Evolutionary conservation across 2,329 filamentous ascomycete species (phyloP), one percentile per base, ranked within the genome.

Genomic region (Thelonectria olida): DNA sequence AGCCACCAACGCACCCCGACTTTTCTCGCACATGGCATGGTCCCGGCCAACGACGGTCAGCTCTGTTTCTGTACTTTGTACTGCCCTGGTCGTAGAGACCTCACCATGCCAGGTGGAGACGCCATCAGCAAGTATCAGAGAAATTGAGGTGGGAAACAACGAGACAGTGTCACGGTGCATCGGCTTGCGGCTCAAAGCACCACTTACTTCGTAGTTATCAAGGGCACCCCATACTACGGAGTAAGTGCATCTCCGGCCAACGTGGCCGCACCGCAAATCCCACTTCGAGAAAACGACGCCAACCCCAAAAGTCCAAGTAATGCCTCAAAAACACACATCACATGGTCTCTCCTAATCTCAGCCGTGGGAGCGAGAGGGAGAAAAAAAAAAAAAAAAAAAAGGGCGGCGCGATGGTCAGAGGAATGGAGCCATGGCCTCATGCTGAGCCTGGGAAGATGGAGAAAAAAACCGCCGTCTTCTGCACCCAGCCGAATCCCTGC

Each of bases 361-460:
- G 62, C 54, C 65, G 41, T 48, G 54, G 42, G 60, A 61, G 52
- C 38, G 27, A 54, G 54, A 31, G 28, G 28, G 28, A 28, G 27
- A 10, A 10, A 10, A 6, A 28, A 28, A 10, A n/a, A 39, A n/a
- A 39, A 12, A 39, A 8, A 9, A 20, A 17, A 20, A 10, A n/a
- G n/a, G n/a, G n/a, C n/a, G n/a, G n/a, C n/a, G 19, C 19, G 54
- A 58, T 64, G 60, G 61, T 45, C 54, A 63, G 67, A 63, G 54
- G 54, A 59, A 67, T 59, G 50, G 61, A 57, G 64, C 58, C 63
- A 64, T 64, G 61, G 56, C 39, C 63, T 64, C 59, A 66, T 66
- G 50, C 42, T 44, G 53, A 64, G 54, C 27, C 31, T 49, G 60
- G 52, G 59, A 50, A 67, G 64, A 60, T 56, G 62, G 58, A 48